These are phyloP conservation scores for Begonia loranthoides DNA, from an alignment of 306 rosid species.

Conservation along the genomic window DNA sequence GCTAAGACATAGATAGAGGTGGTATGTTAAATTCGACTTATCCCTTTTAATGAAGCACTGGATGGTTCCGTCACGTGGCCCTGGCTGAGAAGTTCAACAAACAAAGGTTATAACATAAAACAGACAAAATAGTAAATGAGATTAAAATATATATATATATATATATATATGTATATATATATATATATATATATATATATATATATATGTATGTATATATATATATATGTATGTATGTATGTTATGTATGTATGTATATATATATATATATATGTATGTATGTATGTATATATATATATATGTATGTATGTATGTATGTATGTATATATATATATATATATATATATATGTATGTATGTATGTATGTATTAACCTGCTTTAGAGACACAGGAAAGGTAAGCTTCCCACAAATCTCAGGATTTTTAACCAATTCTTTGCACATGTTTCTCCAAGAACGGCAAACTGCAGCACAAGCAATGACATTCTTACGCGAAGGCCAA, in stretches of 20 bases:
- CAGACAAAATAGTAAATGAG: not conserved
- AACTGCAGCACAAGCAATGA: conserved; percentile 74
- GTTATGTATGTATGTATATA: too few species aligned
- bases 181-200: too few species aligned
- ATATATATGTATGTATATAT: too few species aligned
- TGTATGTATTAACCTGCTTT: conserved; percentile 64
- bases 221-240: too few species aligned
- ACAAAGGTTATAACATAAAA: not conserved
- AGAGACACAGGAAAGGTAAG: conserved; percentile 83
- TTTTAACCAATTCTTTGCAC: conserved; percentile 69
- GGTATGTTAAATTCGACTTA: conserved; percentile 81
- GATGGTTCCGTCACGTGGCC: conserved; percentile 57
- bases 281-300: too few species aligned
- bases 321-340: too few species aligned
- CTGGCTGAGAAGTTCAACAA: conserved; percentile 43
- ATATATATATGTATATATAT: too few species aligned
- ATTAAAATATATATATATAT: not conserved
- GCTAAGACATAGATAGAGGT: conserved; percentile 83
- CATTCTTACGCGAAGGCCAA: conserved; percentile 75
- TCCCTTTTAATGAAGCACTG: conserved; percentile 96
- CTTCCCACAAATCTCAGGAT: conserved; percentile 68
- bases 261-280: too few species aligned
- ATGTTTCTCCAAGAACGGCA: conserved; percentile 90
- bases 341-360: too few species aligned
- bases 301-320: too few species aligned